These are phyloP conservation scores for Trichosanthes truncata DNA, from an alignment of 306 rosid species.

Conservation along the genomic window DNA sequence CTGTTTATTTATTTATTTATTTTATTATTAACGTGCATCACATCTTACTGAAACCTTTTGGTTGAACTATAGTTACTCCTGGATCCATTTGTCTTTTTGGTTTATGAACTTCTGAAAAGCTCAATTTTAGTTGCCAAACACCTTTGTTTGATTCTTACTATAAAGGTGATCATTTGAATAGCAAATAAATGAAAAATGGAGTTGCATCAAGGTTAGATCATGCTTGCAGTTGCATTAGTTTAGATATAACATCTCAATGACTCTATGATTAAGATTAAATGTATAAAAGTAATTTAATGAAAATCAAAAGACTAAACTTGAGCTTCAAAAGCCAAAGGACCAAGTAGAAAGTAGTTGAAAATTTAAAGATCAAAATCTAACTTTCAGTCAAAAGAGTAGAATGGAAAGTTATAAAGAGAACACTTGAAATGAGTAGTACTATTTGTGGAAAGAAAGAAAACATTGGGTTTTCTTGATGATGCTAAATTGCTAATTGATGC, in stretches of 20 bases:
- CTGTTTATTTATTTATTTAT: too few relatives aligned
- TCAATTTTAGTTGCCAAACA: neutral
- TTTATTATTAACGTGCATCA: neutral
- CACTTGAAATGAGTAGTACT: neutral
- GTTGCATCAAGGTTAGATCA: neutral
- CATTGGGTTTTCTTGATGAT: neutral
- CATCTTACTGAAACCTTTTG: neutral
- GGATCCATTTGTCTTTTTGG: neutral
- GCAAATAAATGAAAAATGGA: neutral
- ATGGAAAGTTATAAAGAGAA: neutral
- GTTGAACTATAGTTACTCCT: neutral
- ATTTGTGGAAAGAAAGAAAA: neutral
- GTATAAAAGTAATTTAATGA: neutral
- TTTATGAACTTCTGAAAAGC: neutral
- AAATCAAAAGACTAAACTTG: neutral
- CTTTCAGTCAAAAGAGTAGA: neutral
- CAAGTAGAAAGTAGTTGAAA: neutral
- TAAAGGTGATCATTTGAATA: neutral
- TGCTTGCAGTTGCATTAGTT: neutral
- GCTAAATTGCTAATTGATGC: neutral
- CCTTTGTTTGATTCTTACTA: neutral
- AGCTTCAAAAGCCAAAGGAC: neutral
- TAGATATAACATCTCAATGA: neutral
- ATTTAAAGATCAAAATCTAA: neutral
- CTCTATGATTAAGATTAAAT: neutral